Conservation (phyloP, 2,329 filamentous ascomycete genomes). For the Hypoxylon sp. region DNA sequence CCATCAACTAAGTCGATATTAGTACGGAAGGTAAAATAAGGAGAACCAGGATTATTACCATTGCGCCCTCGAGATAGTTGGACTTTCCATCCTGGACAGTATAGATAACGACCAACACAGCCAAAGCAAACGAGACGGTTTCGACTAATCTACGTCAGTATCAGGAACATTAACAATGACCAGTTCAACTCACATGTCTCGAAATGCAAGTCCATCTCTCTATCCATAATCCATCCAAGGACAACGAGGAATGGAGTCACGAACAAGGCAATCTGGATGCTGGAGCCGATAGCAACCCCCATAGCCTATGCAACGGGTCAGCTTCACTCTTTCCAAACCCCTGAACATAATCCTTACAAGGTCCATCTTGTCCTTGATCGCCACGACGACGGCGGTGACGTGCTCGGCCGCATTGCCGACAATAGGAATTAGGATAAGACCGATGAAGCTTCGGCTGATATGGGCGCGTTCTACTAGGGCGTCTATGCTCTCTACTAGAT, state of each 20-base stretch:
- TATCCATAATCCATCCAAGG: conserved; percentile 80
- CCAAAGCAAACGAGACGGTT: conserved; percentile 83
- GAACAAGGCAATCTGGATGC: conserved; percentile 85
- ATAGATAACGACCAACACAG: conserved; percentile 81
- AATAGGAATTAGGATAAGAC: conserved; percentile 83
- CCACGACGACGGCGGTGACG: conserved; percentile 85
- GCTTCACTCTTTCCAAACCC: background rate
- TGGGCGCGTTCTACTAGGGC: conserved; percentile 76
- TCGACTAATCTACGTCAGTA: conserved; percentile 66
- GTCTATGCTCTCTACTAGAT: conserved; percentile 83
- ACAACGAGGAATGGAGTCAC: conserved; percentile 86
- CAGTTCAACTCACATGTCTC: conserved; percentile 69
- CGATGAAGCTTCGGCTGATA: conserved; percentile 86
- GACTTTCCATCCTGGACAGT: conserved; percentile 86
- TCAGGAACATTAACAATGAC: background rate
- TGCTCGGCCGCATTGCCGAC: conserved; percentile 87
- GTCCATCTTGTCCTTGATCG: conserved; percentile 83
- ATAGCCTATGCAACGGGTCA: conserved; percentile 67
- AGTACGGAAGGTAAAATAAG: conserved; percentile 23
- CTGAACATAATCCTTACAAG: conserved; percentile 55
- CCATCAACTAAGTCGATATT: conserved; percentile 57
- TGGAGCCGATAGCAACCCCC: conserved; percentile 85
- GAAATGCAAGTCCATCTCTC: conserved; percentile 84
- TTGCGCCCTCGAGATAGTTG: conserved; percentile 86
- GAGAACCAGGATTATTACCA: conserved; percentile 63